Evolutionary conservation across 805 yeast species (phyloP).

Genomic region (Clavispora vitiphila): DNA sequence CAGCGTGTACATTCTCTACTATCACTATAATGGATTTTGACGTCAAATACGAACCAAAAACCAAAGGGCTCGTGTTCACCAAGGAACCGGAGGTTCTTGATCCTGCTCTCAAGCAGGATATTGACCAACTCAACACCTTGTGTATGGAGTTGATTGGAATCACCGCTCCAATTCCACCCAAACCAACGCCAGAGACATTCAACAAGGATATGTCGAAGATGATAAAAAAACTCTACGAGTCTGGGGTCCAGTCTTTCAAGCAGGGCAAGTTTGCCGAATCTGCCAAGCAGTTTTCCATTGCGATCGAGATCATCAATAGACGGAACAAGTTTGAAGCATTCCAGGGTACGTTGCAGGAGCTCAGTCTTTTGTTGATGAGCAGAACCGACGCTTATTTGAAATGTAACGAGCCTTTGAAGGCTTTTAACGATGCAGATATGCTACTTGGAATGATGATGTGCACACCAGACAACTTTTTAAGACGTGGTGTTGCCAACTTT

Average conservation of each 20-base stretch:
- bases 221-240: constrained; percentile 60
- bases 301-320: constrained; percentile 61
- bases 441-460: constrained; percentile 53
- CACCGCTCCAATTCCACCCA: constrained; percentile 48
- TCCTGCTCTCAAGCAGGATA: constrained; percentile 35
- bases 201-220: constrained; percentile 51
- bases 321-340: constrained; percentile 72
- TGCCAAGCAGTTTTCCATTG: constrained; percentile 57
- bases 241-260: constrained; percentile 57
- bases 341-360: constrained; percentile 65
- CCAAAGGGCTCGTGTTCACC: constrained; percentile 12
- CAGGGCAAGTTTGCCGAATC: constrained; percentile 54
- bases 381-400: constrained; percentile 66
- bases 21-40: constrained; percentile 11
- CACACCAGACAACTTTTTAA: constrained; percentile 64
- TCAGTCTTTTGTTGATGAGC: constrained; percentile 60
- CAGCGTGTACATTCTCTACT: neutral
- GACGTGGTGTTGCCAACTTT: constrained; percentile 61
- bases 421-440: constrained; percentile 66
- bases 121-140: constrained; percentile 37
- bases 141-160: constrained; percentile 35
- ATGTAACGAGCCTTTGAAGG: constrained; percentile 49
- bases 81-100: constrained; percentile 7
- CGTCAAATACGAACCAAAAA: constrained; percentile 15
- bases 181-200: constrained; percentile 51